phyloP scores from a whole-genome alignment of 805 yeast genomes.

The Teunomyces gatunensis region DNA sequence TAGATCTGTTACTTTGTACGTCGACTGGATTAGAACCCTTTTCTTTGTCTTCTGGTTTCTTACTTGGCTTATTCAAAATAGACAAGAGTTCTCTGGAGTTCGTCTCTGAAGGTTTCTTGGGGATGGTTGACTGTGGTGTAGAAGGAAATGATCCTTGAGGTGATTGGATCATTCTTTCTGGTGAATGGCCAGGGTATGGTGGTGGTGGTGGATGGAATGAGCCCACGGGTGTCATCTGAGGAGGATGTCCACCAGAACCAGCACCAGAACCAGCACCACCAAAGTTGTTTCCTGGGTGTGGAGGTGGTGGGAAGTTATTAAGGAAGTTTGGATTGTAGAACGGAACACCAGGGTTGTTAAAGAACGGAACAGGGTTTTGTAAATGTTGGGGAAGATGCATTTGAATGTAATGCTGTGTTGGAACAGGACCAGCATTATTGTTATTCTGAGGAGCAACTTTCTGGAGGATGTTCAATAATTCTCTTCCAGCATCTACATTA shows the following conservation, averaged over 20 bases:
- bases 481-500: slow-evolving; percentile 70
- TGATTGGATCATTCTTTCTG: not conserved
- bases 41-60: slow-evolving; percentile 8
- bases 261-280: not conserved
- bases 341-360: slow-evolving; percentile 9
- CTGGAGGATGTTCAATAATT: slow-evolving; percentile 59
- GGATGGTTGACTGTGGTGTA: slow-evolving; percentile 38
- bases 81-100: slow-evolving; percentile 45
- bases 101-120: slow-evolving; percentile 27
- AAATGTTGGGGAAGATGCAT: slow-evolving; percentile 34
- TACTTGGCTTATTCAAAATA: slow-evolving; percentile 31
- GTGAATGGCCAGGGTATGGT: slow-evolving; percentile 1
- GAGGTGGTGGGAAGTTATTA: slow-evolving; percentile 8
- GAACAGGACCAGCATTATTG: not conserved
- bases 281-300: slow-evolving; percentile 5
- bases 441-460: slow-evolving; percentile 20
- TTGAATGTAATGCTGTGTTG: slow-evolving; percentile 15
- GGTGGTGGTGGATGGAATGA: slow-evolving; percentile 2
- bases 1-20: slow-evolving; percentile 24
- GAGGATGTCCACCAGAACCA: not conserved
- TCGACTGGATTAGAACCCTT: slow-evolving; percentile 9
- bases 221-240: slow-evolving; percentile 3
- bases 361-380: slow-evolving; percentile 23
- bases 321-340: slow-evolving; percentile 5
- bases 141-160: not conserved